Conservation (phyloP, 768 basidiomycete species). For the Kwoniella sp. region DNA sequence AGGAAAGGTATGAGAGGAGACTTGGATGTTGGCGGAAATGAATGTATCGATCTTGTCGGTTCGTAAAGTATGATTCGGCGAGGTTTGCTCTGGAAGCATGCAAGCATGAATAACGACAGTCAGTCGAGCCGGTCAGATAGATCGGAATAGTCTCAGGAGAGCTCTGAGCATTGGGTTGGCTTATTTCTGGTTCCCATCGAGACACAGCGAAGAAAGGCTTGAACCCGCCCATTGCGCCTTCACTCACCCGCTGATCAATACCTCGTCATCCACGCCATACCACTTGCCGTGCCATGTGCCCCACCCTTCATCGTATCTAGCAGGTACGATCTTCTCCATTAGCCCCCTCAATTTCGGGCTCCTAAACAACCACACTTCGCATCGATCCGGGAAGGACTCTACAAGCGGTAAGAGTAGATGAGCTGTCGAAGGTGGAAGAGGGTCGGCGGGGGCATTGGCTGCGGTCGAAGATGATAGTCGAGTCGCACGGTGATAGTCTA, state of each 20-base stretch:
- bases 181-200: no score
- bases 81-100: constrained; percentile 74
- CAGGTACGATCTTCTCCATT: constrained; percentile 75
- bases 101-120: constrained; percentile 8
- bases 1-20: constrained; percentile 79
- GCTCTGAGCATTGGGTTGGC: no score
- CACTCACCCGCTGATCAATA: constrained; percentile 87
- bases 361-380: constrained; percentile 78
- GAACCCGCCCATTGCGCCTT: neutral
- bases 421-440: constrained; percentile 62
- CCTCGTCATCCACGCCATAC: constrained; percentile 88
- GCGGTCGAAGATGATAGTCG: constrained; percentile 46
- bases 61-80: constrained; percentile 86
- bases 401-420: constrained; percentile 69
- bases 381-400: constrained; percentile 68
- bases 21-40: constrained; percentile 65
- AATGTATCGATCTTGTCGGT: constrained; percentile 93
- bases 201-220: no score
- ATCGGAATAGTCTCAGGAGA: no score
- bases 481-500: constrained; percentile 68
- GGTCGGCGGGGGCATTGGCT: constrained; percentile 4
- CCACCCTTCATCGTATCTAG: constrained; percentile 96
- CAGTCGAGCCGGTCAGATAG: neutral
- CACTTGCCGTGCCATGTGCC: constrained; percentile 98
- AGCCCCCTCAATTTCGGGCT: constrained; percentile 80